Evolutionary conservation across 2,329 filamentous ascomycete species (phyloP), one percentile per base, ranked within the genome.

Genomic region (Ophiostoma sp.): DNA sequence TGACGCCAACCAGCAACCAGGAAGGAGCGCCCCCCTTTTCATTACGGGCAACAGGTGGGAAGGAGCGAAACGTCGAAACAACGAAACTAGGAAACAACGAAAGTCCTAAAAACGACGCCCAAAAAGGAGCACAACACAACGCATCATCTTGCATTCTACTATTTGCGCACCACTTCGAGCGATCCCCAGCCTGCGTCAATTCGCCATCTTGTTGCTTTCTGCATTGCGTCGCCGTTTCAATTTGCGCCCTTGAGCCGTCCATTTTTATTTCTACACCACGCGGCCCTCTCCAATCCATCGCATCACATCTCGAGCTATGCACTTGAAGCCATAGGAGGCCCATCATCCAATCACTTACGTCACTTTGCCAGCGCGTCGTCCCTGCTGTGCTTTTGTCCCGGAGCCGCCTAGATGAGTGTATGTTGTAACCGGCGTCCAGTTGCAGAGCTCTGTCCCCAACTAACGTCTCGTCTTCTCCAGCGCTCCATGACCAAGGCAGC

Each of bases 401-500:
- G 52, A 61, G 61, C 50, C 72, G 39, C 57, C 72, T 42, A 52
- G 69, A 74, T 74, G 72, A 74, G 72, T 74, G 72, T 74, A 63
- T 2, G 72, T 69, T 25, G 50, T 2, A n/a, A n/a, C 22, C n/a
- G 28, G 9, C 25, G 31, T 68, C 48, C 17, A 25, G 17, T 36
- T n/a, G 22, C 33, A 22, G 59, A 7, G 31, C 63, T 39, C 22
- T 2, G 7, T 15, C 9, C n/a, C 22, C 50, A 5, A 25, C 52
- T 39, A 45, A 59, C 48, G 7, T 15, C 5, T 66, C 15, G 42
- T 50, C 25, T 28, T 45, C 36, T 19, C 6, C 73, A 74, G 75
- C 73, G 70, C 4, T 70, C 69, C 33, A 12, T 63, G 31, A 63
- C 63, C 57, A 99, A 99, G 85, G 95, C 91, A 75, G 88, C 88